phyloP scores from a whole-genome alignment of 179 eudicot species.

The Corrigiola litoralis region DNA sequence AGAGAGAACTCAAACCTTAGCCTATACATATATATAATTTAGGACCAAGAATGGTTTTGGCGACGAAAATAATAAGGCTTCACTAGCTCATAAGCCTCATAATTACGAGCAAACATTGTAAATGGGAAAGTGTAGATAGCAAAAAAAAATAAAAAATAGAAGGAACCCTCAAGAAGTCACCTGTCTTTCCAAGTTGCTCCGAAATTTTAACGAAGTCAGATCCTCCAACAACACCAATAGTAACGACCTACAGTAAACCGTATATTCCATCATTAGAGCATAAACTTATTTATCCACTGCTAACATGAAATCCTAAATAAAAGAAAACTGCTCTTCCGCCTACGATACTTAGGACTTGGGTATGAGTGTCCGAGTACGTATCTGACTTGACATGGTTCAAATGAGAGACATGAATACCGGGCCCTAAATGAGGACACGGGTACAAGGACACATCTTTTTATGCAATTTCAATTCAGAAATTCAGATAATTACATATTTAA shows the following conservation, averaged over 20 bases:
- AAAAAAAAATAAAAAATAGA: not conserved
- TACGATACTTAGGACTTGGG: too few relatives aligned
- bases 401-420: too few relatives aligned
- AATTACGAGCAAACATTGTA: not conserved
- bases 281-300: not conserved
- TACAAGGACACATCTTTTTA: too few relatives aligned
- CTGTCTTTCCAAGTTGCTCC: slow-evolving; percentile 92
- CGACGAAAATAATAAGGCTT: too few relatives aligned
- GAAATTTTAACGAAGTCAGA: slow-evolving; percentile 92
- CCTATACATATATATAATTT: not conserved
- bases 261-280: not conserved
- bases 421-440: too few relatives aligned
- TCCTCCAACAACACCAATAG: slow-evolving; percentile 95
- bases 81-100: too few relatives aligned
- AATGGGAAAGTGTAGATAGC: not conserved
- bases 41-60: not conserved
- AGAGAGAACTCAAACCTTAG: not conserved
- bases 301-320: not conserved
- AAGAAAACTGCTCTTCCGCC: too few relatives aligned
- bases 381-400: too few relatives aligned
- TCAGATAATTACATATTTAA: too few relatives aligned
- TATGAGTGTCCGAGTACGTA: too few relatives aligned
- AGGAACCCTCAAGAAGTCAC: too few relatives aligned
- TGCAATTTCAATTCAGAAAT: not conserved
- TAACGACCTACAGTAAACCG: slow-evolving; percentile 55